phyloP scores from a whole-genome alignment of 2,329 filamentous ascomycete species.

The Calonectria hongkongensis region DNA sequence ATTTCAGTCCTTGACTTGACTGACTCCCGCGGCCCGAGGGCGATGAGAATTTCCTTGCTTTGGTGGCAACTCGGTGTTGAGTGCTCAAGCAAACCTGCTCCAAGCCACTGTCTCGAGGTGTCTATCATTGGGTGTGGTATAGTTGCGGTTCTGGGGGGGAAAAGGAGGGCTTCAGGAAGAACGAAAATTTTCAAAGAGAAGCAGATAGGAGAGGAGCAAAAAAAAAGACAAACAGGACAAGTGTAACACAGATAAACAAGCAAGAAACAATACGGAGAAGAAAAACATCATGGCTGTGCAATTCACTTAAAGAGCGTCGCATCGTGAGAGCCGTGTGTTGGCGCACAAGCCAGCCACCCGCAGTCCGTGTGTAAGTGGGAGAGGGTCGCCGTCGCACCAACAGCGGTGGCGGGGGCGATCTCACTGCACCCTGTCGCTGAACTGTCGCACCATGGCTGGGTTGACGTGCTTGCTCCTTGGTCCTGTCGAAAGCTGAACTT shows the following conservation, averaged over 20 bases:
- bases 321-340: not conserved
- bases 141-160: not conserved
- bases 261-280: not conserved
- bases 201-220: not conserved
- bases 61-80: conserved; percentile 5
- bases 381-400: conserved; percentile 30
- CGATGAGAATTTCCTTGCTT: conserved; percentile 11
- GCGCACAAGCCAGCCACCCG: conserved; percentile 30
- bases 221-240: not conserved
- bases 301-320: not conserved
- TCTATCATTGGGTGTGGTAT: conserved; percentile 11
- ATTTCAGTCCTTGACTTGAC: conserved; percentile 42
- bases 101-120: conserved; percentile 21
- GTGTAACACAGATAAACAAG: not conserved
- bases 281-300: not conserved
- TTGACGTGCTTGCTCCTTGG: conserved; percentile 19
- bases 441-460: conserved; percentile 30
- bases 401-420: conserved; percentile 25
- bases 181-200: too few species aligned
- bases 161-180: not conserved
- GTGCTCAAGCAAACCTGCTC: conserved; percentile 17
- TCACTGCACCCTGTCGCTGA: conserved; percentile 4
- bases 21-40: not conserved
- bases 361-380: conserved; percentile 13
- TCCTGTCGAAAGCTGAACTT: not conserved